These are phyloP conservation scores for Trypanosoma mega DNA, from an alignment of 208 protist species.

Conservation along the genomic window DNA sequence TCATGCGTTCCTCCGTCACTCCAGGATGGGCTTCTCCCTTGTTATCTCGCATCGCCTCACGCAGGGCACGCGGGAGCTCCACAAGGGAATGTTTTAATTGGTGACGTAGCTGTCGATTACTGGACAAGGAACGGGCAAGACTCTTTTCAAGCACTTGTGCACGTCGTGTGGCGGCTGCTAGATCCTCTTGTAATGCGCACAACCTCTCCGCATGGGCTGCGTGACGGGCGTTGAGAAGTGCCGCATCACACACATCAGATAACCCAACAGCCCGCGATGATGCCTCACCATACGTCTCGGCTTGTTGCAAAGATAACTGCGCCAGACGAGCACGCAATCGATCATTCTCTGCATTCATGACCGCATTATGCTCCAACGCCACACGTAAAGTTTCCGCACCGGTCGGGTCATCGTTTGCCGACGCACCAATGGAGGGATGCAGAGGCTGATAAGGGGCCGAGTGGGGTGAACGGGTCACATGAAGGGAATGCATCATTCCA, in stretches of 20 bases:
- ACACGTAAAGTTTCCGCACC: neutral
- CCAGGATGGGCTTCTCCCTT: neutral
- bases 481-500: too few species aligned
- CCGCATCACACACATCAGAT: conserved; percentile 5
- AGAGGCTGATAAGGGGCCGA: too few species aligned
- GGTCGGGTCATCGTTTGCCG: neutral
- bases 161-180: conserved; percentile 2
- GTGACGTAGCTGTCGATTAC: conserved; percentile 15
- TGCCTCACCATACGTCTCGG: neutral
- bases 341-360: conserved; percentile 11
- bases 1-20: conserved; percentile 7
- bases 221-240: neutral
- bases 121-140: conserved; percentile 13
- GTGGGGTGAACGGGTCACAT: too few species aligned
- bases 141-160: conserved; percentile 4
- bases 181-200: neutral
- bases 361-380: neutral
- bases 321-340: conserved; percentile 9
- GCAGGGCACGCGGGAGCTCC: conserved; percentile 5
- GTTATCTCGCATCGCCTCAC: neutral
- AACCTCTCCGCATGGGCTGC: neutral
- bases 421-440: too few species aligned
- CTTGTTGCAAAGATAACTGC: conserved; percentile 6
- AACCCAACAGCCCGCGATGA: neutral
- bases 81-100: conserved; percentile 13